These are phyloP conservation scores for Tuber aestivum DNA, from an alignment of 495 filamentous ascomycete species.

Conservation along the genomic window DNA sequence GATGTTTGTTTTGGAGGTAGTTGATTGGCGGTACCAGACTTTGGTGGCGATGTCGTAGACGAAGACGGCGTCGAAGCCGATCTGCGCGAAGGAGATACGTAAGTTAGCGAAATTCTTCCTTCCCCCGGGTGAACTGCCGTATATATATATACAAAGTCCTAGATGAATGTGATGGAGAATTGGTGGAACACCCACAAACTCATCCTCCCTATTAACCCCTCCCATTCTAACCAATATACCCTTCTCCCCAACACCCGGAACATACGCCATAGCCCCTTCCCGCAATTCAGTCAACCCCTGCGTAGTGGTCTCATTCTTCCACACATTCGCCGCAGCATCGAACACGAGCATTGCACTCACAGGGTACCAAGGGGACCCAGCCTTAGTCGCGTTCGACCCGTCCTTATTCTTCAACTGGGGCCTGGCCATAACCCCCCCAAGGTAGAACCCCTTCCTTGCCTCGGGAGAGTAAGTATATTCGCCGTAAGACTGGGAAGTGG, in stretches of 20 bases:
- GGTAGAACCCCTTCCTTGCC: background rate
- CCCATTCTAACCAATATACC: constrained; percentile 46
- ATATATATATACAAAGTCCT: background rate
- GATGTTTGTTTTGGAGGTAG: background rate
- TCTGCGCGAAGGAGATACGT: background rate
- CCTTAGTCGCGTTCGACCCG: background rate
- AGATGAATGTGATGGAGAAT: background rate
- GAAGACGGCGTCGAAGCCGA: background rate
- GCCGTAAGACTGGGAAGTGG: background rate
- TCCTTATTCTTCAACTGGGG: background rate
- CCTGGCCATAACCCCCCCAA: background rate
- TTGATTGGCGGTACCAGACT: background rate
- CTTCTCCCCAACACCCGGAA: constrained; percentile 41
- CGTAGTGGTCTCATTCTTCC: background rate
- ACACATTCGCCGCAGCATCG: background rate
- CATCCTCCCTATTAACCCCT: constrained; percentile 28
- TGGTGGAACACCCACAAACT: background rate
- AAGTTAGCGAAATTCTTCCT: background rate
- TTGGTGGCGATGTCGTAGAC: background rate
- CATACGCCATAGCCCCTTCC: constrained; percentile 38
- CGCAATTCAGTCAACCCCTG: background rate
- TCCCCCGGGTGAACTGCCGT: background rate
- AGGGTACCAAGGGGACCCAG: background rate
- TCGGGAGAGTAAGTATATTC: background rate
- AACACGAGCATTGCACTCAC: background rate